These are phyloP conservation scores for Termitomyces sp. DNA, from an alignment of 768 basidiomycete species.

Conservation along the genomic window DNA sequence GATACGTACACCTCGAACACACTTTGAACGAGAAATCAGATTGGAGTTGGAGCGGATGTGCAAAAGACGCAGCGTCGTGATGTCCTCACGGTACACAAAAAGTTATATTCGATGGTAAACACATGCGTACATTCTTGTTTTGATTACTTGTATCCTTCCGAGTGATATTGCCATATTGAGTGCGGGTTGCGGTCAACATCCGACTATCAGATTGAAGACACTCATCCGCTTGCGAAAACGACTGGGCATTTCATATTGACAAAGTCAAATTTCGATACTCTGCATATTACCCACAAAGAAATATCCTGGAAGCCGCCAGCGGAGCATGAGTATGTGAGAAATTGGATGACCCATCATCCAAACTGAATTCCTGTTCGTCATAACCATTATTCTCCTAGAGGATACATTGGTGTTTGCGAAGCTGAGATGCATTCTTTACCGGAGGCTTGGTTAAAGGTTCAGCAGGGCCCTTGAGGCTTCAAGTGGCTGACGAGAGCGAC, in stretches of 20 bases:
- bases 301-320: slow-evolving; percentile 14
- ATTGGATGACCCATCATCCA: too few relatives aligned
- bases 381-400: slow-evolving; percentile 13
- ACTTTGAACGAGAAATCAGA: too few relatives aligned
- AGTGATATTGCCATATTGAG: too few relatives aligned
- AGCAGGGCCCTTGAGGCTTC: slow-evolving; percentile 6
- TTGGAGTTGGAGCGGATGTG: too few relatives aligned
- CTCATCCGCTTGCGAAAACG: not conserved
- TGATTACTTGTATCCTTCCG: too few relatives aligned
- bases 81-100: too few relatives aligned
- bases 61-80: too few relatives aligned
- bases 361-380: too few relatives aligned
- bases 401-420: slow-evolving; percentile 16
- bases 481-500: slow-evolving; percentile 10
- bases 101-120: too few relatives aligned
- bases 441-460: not conserved
- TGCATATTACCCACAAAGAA: slow-evolving; percentile 17
- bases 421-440: slow-evolving; percentile 14
- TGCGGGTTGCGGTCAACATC: slow-evolving; percentile 21
- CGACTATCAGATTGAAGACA: slow-evolving; percentile 9
- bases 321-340: slow-evolving; percentile 15
- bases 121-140: too few relatives aligned
- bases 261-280: slow-evolving; percentile 17
- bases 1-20: too few relatives aligned
- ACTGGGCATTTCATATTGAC: slow-evolving; percentile 11